Percentiles rank a stretch among this genome's conserved stretches.
Evolutionary conservation across 2,329 filamentous ascomycete species (phyloP).

Genomic region (Trichoderma brevicompactum): DNA sequence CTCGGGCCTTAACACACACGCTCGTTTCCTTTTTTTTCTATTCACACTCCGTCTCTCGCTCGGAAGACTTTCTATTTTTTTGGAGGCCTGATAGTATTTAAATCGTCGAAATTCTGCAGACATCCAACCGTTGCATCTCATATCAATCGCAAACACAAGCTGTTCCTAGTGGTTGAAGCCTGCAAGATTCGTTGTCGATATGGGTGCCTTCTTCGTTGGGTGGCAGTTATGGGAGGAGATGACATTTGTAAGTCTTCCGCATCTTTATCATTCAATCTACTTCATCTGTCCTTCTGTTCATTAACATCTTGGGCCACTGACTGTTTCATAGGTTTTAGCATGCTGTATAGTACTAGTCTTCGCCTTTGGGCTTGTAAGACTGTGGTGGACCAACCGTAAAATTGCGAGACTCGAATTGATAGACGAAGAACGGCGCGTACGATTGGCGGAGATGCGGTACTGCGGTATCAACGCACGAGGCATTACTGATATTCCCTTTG

Average conservation of each 20-base stretch:
- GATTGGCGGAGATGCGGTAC: conserved; percentile 57
- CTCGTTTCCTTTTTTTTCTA: neutral
- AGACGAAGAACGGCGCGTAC: conserved; percentile 67
- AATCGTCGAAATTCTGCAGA: neutral
- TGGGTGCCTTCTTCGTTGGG: conserved; percentile 61
- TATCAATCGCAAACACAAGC: neutral
- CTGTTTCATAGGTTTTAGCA: conserved; percentile 65
- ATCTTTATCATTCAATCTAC: no score
- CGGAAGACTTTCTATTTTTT: neutral
- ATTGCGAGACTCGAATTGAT: conserved; percentile 63
- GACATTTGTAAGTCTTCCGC: conserved; percentile 71
- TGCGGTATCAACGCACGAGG: conserved; percentile 52
- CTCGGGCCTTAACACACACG: conserved; percentile 12
- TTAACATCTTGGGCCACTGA: neutral
- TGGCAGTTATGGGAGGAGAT: conserved; percentile 90
- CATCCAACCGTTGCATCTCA: neutral
- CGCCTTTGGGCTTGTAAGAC: conserved; percentile 66
- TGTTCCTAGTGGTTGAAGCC: neutral
- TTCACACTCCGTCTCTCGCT: neutral
- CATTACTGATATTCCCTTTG: conserved; percentile 75
- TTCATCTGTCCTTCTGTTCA: neutral
- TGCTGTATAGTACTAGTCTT: conserved; percentile 74
- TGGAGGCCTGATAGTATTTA: neutral
- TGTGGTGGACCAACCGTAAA: conserved; percentile 63
- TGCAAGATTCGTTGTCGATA: conserved; percentile 29